Evolutionary conservation across 2,329 filamentous ascomycete species (phyloP).

Genomic region (Chaetomiaceae sp.): DNA sequence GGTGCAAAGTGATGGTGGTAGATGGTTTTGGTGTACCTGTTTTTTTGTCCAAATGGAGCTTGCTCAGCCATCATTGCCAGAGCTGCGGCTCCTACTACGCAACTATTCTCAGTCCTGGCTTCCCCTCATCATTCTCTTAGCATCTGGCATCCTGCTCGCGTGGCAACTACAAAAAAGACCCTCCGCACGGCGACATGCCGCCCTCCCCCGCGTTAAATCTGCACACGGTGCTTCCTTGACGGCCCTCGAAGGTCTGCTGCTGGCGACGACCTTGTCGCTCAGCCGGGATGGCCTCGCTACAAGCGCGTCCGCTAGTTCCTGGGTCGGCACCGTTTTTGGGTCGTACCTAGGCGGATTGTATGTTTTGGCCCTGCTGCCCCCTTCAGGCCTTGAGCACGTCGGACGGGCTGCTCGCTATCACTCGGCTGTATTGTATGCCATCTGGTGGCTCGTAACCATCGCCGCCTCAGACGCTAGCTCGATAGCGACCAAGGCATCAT

Average conservation of each 20-base stretch:
- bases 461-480: slow-evolving; percentile 2
- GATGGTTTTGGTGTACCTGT: too few species aligned
- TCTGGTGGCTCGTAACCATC: slow-evolving; percentile 3
- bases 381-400: slow-evolving; percentile 7
- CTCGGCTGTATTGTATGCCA: slow-evolving; percentile 7
- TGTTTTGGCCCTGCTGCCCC: slow-evolving; percentile 10
- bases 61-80: background rate
- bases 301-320: slow-evolving; percentile 6
- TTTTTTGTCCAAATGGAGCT: too few species aligned
- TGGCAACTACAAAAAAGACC: slow-evolving; percentile 6
- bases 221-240: slow-evolving; percentile 1
- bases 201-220: background rate
- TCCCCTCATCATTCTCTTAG: slow-evolving; percentile 8
- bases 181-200: background rate
- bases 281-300: slow-evolving; percentile 11
- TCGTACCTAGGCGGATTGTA: slow-evolving; percentile 13
- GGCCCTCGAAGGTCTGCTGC: slow-evolving; percentile 10
- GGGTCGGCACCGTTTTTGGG: slow-evolving; percentile 8
- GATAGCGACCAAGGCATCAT: slow-evolving; percentile 10
- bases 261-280: slow-evolving; percentile 11
- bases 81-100: background rate
- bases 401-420: slow-evolving; percentile 9
- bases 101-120: slow-evolving; percentile 11
- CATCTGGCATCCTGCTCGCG: slow-evolving; percentile 9
- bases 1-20: too few species aligned